Conservation (phyloP, 805 yeast genomes). For the Soucietia sequanensis region DNA sequence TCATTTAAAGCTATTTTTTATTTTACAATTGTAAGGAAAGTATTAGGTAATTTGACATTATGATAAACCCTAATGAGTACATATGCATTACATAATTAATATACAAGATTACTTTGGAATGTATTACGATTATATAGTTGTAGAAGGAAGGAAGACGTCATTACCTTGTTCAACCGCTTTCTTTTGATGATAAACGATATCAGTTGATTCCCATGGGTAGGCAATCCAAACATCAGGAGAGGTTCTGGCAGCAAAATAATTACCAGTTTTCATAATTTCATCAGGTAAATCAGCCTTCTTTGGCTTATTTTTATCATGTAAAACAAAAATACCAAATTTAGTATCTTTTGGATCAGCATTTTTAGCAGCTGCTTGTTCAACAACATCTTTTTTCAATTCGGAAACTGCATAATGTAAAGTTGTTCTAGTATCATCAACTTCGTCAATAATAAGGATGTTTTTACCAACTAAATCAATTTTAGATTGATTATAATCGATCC, state of each 20-base stretch:
- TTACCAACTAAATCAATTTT: constrained; percentile 63
- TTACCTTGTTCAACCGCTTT: constrained; percentile 75
- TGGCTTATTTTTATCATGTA: constrained; percentile 72
- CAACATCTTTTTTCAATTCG: constrained; percentile 72
- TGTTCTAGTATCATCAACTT: constrained; percentile 85
- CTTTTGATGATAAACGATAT: constrained; percentile 69
- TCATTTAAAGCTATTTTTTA: neutral
- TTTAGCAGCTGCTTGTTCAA: constrained; percentile 53
- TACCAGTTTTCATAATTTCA: constrained; percentile 55
- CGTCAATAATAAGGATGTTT: constrained; percentile 73
- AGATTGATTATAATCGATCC: constrained; percentile 75
- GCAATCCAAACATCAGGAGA: constrained; percentile 85
- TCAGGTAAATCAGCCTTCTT: constrained; percentile 72
- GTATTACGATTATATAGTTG: constrained; percentile 10
- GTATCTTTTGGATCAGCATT: constrained; percentile 50
- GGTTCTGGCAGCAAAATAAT: constrained; percentile 70
- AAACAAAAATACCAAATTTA: constrained; percentile 70
- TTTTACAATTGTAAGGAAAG: neutral
- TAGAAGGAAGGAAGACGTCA: constrained; percentile 49
- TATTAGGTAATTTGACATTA: no score
- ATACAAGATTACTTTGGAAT: constrained; percentile 1
- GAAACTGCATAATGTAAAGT: constrained; percentile 77
- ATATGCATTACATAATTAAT: no score
- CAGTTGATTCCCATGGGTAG: constrained; percentile 82
- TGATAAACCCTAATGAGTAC: no score